Conservation (phyloP, 805 yeast species). For the Starmerella sirachaensis region DNA sequence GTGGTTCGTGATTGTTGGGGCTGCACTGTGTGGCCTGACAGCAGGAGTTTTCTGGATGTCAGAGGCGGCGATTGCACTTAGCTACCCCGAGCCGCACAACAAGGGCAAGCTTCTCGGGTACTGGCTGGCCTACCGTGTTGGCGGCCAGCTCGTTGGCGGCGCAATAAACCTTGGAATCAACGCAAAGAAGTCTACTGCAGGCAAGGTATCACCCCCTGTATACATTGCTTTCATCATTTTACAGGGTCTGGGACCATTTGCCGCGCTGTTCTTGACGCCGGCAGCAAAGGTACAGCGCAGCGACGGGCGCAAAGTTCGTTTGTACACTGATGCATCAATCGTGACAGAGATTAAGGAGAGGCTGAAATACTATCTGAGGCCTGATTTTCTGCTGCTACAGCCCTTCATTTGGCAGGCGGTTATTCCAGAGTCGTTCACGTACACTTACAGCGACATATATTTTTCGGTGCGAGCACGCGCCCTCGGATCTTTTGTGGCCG, state of each 20-base stretch:
- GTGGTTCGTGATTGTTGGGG: constrained; percentile 21
- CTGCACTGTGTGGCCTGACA: constrained; percentile 22
- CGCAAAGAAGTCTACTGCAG: constrained; percentile 9
- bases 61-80: constrained; percentile 21
- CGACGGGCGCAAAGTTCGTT: constrained; percentile 23
- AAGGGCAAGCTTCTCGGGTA: constrained; percentile 19
- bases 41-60: constrained; percentile 23
- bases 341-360: constrained; percentile 11
- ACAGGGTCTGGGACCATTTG: constrained; percentile 20
- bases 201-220: constrained; percentile 8
- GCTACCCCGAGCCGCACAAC: constrained; percentile 21
- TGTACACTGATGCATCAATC: constrained; percentile 2
- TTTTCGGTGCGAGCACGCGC: constrained; percentile 47
- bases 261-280: constrained; percentile 18
- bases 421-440: constrained; percentile 13
- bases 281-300: constrained; percentile 23
- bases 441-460: constrained; percentile 27
- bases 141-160: constrained; percentile 22
- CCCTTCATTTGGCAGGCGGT: constrained; percentile 17
- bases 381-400: constrained; percentile 11
- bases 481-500: constrained; percentile 39
- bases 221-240: constrained; percentile 19
- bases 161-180: constrained; percentile 21
- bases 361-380: constrained; percentile 7
- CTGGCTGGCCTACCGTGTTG: constrained; percentile 20